Base-by-base conservation (phyloP, 1,284 basidiomycete species). In the Cerioporus squamosus region DNA sequence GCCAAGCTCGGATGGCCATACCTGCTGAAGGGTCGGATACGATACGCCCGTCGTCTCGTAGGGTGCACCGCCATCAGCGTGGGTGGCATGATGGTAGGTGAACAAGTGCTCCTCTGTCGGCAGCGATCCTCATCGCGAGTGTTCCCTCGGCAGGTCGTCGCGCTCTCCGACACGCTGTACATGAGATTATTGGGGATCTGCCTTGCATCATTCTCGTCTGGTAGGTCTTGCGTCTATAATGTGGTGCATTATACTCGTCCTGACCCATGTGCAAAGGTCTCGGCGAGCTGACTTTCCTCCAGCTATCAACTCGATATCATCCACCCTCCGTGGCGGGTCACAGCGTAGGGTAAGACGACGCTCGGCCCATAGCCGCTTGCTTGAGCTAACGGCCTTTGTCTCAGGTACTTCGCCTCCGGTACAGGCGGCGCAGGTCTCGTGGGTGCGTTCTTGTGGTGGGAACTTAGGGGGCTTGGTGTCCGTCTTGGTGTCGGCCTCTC, bases 1-100 rank as follows among this genome's bases (percentile, higher is more conserved):
- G 94, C 93, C 22, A 99, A 98, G 76, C 81, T 97, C 2, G 88
- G 88, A 9, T 99, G 95, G 95, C 96, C 97, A 0, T 95, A 98
- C 68, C 65, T 97, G 8, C 81, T 94, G 40, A 90, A 87, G 66
- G 95, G 95, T 0, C 79, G 82, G 60, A 91, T 97, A 74, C 82
- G 86, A 60, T 98, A 97, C 71, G 76, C 79, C 0, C 83, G 81
- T 48, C 82, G 95, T 17, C 72, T 97, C n/a, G 61, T 86, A 6
- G 87, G 88, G 42, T 97, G 97, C 68, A 90, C 88, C 47, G 61
- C 79, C 1, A 72, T 92, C 53, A 94, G 90, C 67, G 87, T 89
- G 56, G 67, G 81, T 14, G 95, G 95, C 8, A 96, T 97, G 85
- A 74, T 95, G 46, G 93, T 94, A 65, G 57, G 77, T 72, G 12